phyloP scores from a whole-genome alignment of 2,329 filamentous ascomycete species.

The Zymoseptoria passerinii region DNA sequence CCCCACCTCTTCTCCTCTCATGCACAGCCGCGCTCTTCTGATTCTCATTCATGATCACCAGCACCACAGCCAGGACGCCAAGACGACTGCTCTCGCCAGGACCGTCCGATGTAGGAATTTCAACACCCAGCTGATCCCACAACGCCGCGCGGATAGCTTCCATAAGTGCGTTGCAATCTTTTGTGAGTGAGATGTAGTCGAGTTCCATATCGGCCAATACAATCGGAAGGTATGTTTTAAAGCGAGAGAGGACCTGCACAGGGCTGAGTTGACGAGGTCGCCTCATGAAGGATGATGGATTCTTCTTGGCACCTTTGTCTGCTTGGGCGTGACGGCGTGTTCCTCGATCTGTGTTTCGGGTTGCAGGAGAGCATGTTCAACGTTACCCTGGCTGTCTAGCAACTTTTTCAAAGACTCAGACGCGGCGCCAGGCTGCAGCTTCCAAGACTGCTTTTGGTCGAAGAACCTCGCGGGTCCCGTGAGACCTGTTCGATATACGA shows the following conservation, averaged over 20 bases:
- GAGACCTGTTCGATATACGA: background rate
- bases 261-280: background rate
- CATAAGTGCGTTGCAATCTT: background rate
- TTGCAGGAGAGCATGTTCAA: conserved; percentile 1
- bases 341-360: conserved; percentile 2
- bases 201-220: conserved; percentile 2
- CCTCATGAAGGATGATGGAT: background rate
- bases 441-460: background rate
- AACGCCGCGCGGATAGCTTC: background rate
- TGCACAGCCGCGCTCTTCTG: background rate
- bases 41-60: background rate
- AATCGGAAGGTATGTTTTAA: background rate
- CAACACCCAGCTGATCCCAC: background rate
- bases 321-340: background rate
- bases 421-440: background rate
- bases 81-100: background rate
- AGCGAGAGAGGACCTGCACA: background rate
- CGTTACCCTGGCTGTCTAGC: background rate
- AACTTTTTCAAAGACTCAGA: background rate
- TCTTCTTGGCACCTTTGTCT: background rate
- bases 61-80: background rate
- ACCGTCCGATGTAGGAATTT: background rate
- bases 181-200: conserved; percentile 1
- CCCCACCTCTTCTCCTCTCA: background rate
- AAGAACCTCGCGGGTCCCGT: background rate